Evolutionary conservation across 2,329 filamentous ascomycete genomes (phyloP).

Genomic region (Neopestalotiopsis sp.): DNA sequence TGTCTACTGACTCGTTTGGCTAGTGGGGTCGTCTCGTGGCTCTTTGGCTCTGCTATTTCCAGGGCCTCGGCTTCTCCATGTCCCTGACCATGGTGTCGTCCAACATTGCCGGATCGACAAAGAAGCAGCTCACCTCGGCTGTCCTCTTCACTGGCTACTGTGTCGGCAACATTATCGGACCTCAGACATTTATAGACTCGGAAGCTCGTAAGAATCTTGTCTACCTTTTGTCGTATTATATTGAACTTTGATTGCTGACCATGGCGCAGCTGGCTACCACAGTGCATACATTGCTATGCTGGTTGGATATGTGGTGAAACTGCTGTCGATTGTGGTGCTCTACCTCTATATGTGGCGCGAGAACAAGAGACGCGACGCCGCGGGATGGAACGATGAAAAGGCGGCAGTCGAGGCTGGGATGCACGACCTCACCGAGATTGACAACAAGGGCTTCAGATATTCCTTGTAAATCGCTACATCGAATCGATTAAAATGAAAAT

Average conservation of each 20-base stretch:
- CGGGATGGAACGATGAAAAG: conserved; percentile 30
- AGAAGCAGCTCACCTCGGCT: conserved; percentile 36
- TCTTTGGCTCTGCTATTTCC: conserved; percentile 53
- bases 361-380: conserved; percentile 36
- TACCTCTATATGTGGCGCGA: conserved; percentile 35
- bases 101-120: conserved; percentile 38
- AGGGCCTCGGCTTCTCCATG: conserved; percentile 38
- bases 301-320: conserved; percentile 35
- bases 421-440: conserved; percentile 36
- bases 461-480: conserved; percentile 13
- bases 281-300: conserved; percentile 40
- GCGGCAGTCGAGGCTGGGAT: conserved; percentile 35
- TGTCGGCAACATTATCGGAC: conserved; percentile 38
- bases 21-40: conserved; percentile 60
- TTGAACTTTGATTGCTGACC: not conserved
- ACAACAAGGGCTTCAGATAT: conserved; percentile 37
- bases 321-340: conserved; percentile 30
- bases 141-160: conserved; percentile 38
- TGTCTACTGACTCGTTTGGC: conserved; percentile 32
- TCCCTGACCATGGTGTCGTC: conserved; percentile 38
- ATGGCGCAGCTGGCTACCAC: conserved; percentile 30
- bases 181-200: conserved; percentile 33
- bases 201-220: conserved; percentile 30
- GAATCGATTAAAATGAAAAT: not conserved
- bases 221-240: not conserved